Evolutionary conservation across 139 green algal genomes (phyloP), one percentile per base, ranked within the genome.

Genomic region (Haematococcus lacustris): DNA sequence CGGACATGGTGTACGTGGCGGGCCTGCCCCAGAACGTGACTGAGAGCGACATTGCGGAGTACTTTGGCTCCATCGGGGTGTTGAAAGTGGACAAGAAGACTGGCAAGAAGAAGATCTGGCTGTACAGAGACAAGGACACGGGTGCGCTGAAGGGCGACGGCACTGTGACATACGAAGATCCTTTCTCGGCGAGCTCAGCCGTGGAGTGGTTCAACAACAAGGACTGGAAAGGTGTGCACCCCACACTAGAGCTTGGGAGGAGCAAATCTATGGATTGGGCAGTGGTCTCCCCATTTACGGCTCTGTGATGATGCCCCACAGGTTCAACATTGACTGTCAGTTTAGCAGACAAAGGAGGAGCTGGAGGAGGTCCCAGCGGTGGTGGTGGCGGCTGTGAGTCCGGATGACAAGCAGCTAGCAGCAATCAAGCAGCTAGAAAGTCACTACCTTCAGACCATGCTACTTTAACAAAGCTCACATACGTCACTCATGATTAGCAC

Each of bases 141-240:
- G 90, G 90, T 34, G 74, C 51, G 34, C 77, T 92, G 1, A 97
- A 97, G 71, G 91, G 91, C 34, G 91, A 97, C 59, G 89, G 86
- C 34, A 94, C 88, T 0, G 51, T 82, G 13, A 63, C 53, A 3
- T 79, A 79, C 66, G 74, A 79, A n/a, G 91, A 97, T 73, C 88
- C 91, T 2, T 94, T 92, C 69, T 87, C 87, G 1, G 91, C 91
- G 0, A 74, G 63, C 23, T 90, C 80, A 0, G 90, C 90, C 1
- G 86, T 93, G 28, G 53, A 85, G n/a, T 97, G 90, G 90, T 97
- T 96, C 69, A 83, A 93, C 67, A 83, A 85, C 76, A 97, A 96
- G 75, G 83, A 91, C 1, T 96, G 85, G 71, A 88, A 91, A 76
- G 89, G 89, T 93, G 60, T 51, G 63, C 5, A 17, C 71, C 7